Evolutionary conservation across 768 basidiomycete genomes (phyloP).

Genomic region (Tulasnella sp.): DNA sequence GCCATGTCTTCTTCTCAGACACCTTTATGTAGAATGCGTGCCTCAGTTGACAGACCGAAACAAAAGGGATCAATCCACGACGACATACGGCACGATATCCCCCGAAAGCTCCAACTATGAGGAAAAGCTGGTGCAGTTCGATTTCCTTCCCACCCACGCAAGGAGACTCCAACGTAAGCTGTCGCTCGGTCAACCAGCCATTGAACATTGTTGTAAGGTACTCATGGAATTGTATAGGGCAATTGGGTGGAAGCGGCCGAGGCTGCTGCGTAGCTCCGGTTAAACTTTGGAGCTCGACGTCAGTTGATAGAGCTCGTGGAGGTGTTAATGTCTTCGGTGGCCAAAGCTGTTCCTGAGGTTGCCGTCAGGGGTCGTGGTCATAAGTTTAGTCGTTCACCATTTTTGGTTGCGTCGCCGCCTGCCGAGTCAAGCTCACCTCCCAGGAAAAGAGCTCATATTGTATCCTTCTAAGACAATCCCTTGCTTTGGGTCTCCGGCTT

Average conservation of each 20-base stretch:
- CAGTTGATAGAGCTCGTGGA: neutral
- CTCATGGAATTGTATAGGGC: neutral
- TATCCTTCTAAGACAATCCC: too few species aligned
- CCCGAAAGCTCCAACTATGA: slow-evolving; percentile 22
- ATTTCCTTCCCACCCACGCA: slow-evolving; percentile 17
- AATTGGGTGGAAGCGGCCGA: neutral
- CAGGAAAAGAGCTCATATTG: too few species aligned
- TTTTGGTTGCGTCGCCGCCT: too few species aligned
- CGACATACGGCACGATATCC: neutral
- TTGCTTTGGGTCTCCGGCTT: too few species aligned
- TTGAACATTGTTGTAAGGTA: slow-evolving; percentile 6
- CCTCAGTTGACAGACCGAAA: neutral
- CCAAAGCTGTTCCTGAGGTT: neutral
- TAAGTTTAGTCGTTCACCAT: too few species aligned
- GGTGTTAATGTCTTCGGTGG: neutral
- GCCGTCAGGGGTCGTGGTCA: neutral
- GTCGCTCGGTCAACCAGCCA: neutral
- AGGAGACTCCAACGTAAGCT: slow-evolving; percentile 17
- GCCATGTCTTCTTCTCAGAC: neutral
- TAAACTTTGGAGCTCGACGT: neutral
- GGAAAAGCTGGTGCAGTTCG: slow-evolving; percentile 17
- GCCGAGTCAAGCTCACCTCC: too few species aligned
- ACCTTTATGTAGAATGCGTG: neutral
- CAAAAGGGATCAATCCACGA: neutral
- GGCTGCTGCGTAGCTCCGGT: neutral